A percentile compares a stretch with the other conserved stretches of the same genome.
phyloP scores from a whole-genome alignment of 1,139 yeast genomes.

The Zygosaccharomyces sapae region DNA sequence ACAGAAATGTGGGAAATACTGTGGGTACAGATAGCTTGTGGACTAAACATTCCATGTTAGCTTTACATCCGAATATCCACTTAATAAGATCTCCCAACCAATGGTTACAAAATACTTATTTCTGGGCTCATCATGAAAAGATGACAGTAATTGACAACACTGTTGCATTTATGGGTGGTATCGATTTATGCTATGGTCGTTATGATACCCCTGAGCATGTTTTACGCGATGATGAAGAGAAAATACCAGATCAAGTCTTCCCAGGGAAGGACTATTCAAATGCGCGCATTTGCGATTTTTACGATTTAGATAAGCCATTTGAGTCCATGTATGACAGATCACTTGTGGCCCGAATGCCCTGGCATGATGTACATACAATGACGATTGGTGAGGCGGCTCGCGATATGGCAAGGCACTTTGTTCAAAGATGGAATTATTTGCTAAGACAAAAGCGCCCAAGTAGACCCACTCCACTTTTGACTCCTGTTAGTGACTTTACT shows the following conservation, averaged over 20 bases:
- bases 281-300: slow-evolving; percentile 88
- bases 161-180: slow-evolving; percentile 89
- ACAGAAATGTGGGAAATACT: slow-evolving; percentile 89
- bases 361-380: slow-evolving; percentile 99
- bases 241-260: slow-evolving; percentile 62
- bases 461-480: slow-evolving; percentile 80
- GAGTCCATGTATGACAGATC: slow-evolving; percentile 89
- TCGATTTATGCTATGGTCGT: slow-evolving; percentile 92
- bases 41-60: slow-evolving; percentile 88
- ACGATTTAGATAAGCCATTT: slow-evolving; percentile 74
- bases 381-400: slow-evolving; percentile 92
- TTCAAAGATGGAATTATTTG: slow-evolving; percentile 95
- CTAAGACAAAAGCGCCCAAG: slow-evolving; percentile 92
- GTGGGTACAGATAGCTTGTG: slow-evolving; percentile 92
- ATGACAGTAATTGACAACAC: slow-evolving; percentile 82
- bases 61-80: slow-evolving; percentile 79
- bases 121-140: slow-evolving; percentile 99
- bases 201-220: slow-evolving; percentile 97
- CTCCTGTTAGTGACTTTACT: slow-evolving; percentile 89
- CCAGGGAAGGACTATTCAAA: slow-evolving; percentile 98
- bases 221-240: slow-evolving; percentile 64
- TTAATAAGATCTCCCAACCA: slow-evolving; percentile 95
- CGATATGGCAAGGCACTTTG: slow-evolving; percentile 89
- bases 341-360: slow-evolving; percentile 89
- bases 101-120: slow-evolving; percentile 83